Evolutionary conservation across 1,139 yeast species (phyloP).

Genomic region (Yamadazyma trypodendri): DNA sequence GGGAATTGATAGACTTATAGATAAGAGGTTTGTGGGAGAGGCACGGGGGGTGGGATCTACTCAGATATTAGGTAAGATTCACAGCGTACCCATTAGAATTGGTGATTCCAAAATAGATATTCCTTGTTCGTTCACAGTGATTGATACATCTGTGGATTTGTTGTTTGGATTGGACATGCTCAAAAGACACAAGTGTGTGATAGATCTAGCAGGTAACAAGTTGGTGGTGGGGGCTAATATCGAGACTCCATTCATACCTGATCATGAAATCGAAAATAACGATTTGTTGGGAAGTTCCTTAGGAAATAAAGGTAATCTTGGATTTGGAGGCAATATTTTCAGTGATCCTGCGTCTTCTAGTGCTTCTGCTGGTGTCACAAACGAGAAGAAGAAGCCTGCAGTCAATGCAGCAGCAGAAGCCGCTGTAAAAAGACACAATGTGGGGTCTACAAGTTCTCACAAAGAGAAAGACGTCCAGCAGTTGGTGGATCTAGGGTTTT

Average conservation of each 20-base stretch:
- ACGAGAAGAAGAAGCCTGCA: slow-evolving; percentile 10
- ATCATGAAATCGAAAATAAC: slow-evolving; percentile 62
- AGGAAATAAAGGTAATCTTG: slow-evolving; percentile 14
- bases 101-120: slow-evolving; percentile 51
- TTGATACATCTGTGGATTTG: slow-evolving; percentile 73
- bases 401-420: slow-evolving; percentile 24
- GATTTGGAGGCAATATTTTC: slow-evolving; percentile 40
- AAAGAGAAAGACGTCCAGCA: slow-evolving; percentile 52
- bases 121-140: slow-evolving; percentile 80
- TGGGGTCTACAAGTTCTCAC: slow-evolving; percentile 11
- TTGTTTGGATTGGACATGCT: slow-evolving; percentile 77
- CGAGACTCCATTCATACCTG: slow-evolving; percentile 70
- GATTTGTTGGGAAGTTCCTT: slow-evolving; percentile 22
- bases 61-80: slow-evolving; percentile 78
- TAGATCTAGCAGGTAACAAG: slow-evolving; percentile 70
- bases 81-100: slow-evolving; percentile 81
- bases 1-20: slow-evolving; percentile 73
- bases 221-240: slow-evolving; percentile 68
- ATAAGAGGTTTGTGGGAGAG: slow-evolving; percentile 73
- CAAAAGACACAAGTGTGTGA: slow-evolving; percentile 79
- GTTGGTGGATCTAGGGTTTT: slow-evolving; percentile 69
- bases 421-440: slow-evolving; percentile 26
- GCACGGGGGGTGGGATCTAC: slow-evolving; percentile 92
- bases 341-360: no score
- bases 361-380: slow-evolving; percentile 11